Conservation (phyloP, 2,329 filamentous ascomycete genomes). For the Epichloe hybrida region DNA sequence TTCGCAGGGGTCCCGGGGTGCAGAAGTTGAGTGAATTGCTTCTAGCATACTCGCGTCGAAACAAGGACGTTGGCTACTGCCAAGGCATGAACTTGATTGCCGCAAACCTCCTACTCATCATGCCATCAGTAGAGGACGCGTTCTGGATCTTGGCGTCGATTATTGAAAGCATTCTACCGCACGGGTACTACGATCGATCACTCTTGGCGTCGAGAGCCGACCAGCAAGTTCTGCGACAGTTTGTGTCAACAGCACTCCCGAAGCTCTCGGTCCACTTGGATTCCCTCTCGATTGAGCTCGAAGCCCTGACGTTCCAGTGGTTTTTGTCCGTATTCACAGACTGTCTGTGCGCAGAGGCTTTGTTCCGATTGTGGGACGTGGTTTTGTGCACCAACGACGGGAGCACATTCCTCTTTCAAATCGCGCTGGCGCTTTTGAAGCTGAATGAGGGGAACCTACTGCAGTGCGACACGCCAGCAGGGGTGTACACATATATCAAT, state of each 20-base stretch:
- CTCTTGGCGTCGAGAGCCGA: slow-evolving; percentile 79
- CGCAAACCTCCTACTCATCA: slow-evolving; percentile 79
- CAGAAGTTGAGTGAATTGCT: slow-evolving; percentile 75
- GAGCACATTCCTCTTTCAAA: slow-evolving; percentile 84
- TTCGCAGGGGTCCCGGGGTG: slow-evolving; percentile 80
- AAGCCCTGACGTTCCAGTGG: slow-evolving; percentile 93
- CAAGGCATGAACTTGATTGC: slow-evolving; percentile 97
- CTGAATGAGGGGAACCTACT: slow-evolving; percentile 76
- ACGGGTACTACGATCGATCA: slow-evolving; percentile 82
- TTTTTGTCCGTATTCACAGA: slow-evolving; percentile 92
- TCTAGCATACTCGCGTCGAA: slow-evolving; percentile 76
- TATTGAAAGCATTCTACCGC: slow-evolving; percentile 78
- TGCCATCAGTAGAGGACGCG: slow-evolving; percentile 84
- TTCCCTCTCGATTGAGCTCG: slow-evolving; percentile 68
- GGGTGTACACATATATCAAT: slow-evolving; percentile 82
- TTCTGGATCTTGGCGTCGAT: slow-evolving; percentile 90
- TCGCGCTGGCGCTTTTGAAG: slow-evolving; percentile 84
- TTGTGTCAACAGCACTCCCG: slow-evolving; percentile 71
- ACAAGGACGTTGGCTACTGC: slow-evolving; percentile 85
- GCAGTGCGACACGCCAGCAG: slow-evolving; percentile 58
- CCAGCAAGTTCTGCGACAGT: slow-evolving; percentile 80
- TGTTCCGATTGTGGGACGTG: slow-evolving; percentile 95
- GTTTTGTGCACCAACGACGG: slow-evolving; percentile 83
- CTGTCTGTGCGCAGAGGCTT: slow-evolving; percentile 77
- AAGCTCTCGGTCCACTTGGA: slow-evolving; percentile 73